Percentiles rank a stretch among this genome's conserved stretches.
These are phyloP conservation scores for Salix purpurea DNA, from an alignment of 345 rosid species.

Conservation along the genomic window DNA sequence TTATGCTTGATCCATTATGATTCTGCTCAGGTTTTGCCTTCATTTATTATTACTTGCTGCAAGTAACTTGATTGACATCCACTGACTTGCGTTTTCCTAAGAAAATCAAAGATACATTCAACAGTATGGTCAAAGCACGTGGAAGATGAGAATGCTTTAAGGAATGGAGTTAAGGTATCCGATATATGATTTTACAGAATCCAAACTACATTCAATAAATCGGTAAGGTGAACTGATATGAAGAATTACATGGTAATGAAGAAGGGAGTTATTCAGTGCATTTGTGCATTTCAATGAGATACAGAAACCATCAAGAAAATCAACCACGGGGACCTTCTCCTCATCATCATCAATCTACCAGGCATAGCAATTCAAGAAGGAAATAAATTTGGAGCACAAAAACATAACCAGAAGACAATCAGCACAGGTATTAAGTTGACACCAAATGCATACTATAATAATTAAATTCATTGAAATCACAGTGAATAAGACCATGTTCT, in stretches of 20 bases:
- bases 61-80: not conserved
- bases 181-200: not conserved
- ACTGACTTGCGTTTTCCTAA: conserved; percentile 60
- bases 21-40: not conserved
- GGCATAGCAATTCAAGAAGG: not conserved
- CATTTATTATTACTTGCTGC: not conserved
- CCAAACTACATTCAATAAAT: not conserved
- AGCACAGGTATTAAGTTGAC: too few species aligned
- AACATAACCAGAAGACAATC: too few species aligned
- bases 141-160: conserved; percentile 6
- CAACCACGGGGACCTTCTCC: conserved; percentile 81
- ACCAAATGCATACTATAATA: conserved; percentile 59
- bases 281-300: conserved; percentile 89
- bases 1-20: not conserved
- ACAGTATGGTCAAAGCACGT: conserved; percentile 94
- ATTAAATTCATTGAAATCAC: conserved; percentile 92
- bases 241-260: not conserved
- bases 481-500: conserved; percentile 92
- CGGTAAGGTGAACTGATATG: not conserved
- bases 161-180: conserved; percentile 1
- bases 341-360: conserved; percentile 90
- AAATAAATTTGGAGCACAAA: too few species aligned
- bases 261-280: conserved; percentile 37
- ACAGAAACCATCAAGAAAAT: conserved; percentile 98
- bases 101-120: conserved; percentile 80